A percentile compares a stretch with the other conserved stretches of the same genome.
Evolutionary conservation across 176 grass and related monocot species (phyloP).

Genomic region (barley (Hordeum vulgare)): DNA sequence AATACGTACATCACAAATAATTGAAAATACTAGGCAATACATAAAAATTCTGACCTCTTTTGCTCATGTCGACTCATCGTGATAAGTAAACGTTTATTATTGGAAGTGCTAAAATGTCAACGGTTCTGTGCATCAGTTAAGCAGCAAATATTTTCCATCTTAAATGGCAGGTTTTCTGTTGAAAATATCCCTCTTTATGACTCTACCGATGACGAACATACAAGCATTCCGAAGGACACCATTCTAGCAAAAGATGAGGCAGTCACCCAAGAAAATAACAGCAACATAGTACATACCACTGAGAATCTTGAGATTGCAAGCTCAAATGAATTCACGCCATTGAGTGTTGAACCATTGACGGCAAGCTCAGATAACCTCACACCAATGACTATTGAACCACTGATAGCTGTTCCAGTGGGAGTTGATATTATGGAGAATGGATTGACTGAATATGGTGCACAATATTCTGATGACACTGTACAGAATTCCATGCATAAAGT

Average conservation of each 20-base stretch:
- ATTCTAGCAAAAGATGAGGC: conserved; percentile 22
- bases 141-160: conserved; percentile 17
- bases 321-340: conserved; percentile 26
- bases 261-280: conserved; percentile 14
- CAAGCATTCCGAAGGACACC: conserved; percentile 53
- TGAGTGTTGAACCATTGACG: conserved; percentile 27
- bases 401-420: conserved; percentile 69
- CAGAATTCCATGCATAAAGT: conserved; percentile 36
- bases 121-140: not conserved
- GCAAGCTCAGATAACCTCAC: conserved; percentile 29
- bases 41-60: not conserved
- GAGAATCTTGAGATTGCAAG: conserved; percentile 19
- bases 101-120: not conserved
- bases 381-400: conserved; percentile 50
- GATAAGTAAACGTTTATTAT: not conserved
- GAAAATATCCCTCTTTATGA: conserved; percentile 98
- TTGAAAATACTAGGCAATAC: not conserved
- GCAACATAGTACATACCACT: not conserved
- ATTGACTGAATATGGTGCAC: conserved; percentile 20
- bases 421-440: conserved; percentile 48
- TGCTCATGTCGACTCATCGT: not conserved
- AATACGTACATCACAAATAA: not conserved
- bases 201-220: conserved; percentile 83
- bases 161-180: conserved; percentile 76
- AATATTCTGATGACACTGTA: conserved; percentile 14